These are phyloP conservation scores for Kuraishia floccosa DNA, from an alignment of 805 yeast species.

Conservation along the genomic window DNA sequence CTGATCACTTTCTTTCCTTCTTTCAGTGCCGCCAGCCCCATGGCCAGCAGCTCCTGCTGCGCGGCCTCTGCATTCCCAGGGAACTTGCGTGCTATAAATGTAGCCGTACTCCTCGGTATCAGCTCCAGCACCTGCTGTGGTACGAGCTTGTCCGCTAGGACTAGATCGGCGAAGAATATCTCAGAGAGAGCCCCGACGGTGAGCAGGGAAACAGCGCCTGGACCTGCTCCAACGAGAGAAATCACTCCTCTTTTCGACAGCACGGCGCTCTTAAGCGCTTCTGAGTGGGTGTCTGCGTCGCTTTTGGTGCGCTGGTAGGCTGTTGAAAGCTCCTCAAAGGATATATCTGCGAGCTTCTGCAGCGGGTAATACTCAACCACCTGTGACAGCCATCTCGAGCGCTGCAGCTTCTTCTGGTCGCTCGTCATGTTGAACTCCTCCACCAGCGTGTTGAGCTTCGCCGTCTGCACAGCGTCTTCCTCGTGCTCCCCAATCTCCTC, in stretches of 20 bases:
- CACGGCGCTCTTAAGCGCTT: slow-evolving; percentile 4
- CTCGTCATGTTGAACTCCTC: slow-evolving; percentile 45
- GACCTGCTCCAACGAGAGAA: slow-evolving; percentile 89
- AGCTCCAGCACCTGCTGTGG: slow-evolving; percentile 79
- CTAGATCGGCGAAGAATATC: slow-evolving; percentile 71
- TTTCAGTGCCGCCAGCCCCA: slow-evolving; percentile 55
- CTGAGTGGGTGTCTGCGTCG: neutral
- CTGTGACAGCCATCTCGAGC: slow-evolving; percentile 81
- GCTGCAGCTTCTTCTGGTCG: slow-evolving; percentile 38
- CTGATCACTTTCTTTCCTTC: slow-evolving; percentile 75
- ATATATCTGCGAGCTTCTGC: slow-evolving; percentile 43
- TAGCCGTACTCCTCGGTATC: slow-evolving; percentile 65
- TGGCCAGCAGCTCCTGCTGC: slow-evolving; percentile 67
- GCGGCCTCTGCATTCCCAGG: slow-evolving; percentile 97
- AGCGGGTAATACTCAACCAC: slow-evolving; percentile 87
- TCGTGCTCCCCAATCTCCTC: slow-evolving; percentile 42
- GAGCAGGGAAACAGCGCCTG: slow-evolving; percentile 74
- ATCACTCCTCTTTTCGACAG: slow-evolving; percentile 34
- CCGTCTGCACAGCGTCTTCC: slow-evolving; percentile 58
- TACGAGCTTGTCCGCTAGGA: slow-evolving; percentile 85
- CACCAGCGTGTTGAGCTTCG: slow-evolving; percentile 49
- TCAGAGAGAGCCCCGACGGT: slow-evolving; percentile 80
- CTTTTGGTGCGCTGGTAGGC: slow-evolving; percentile 18
- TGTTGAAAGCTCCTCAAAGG: slow-evolving; percentile 43
- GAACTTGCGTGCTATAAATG: slow-evolving; percentile 84